Base-by-base conservation (phyloP, 345 rosid genomes). In the Hypericum androsaemum region DNA sequence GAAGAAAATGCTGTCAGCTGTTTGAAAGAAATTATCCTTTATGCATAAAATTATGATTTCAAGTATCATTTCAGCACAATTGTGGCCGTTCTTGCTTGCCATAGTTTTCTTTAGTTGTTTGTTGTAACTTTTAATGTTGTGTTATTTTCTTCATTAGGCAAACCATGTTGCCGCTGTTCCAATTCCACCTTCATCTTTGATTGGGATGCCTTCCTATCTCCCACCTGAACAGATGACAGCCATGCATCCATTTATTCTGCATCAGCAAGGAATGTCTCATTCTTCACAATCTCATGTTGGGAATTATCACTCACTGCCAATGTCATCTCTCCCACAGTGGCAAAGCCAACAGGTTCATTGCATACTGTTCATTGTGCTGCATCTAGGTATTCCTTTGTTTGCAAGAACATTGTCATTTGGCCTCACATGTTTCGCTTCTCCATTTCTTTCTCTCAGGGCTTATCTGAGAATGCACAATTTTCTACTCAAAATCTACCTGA, bases 201-300 rank as follows among this genome's bases (percentile, higher is more conserved):
- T 78, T 55, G 89, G 81, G 76, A 71, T 76, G 74, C 82, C 74
- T 36, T 49, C 81, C 53, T 87, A 80, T 74, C 61, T 75, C 62
- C 87, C 90, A 59, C 83, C 80, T 50, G 95, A 83, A 54, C 94
- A 85, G 71, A 64, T 85, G 72, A 63, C 78, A 53, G 73, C 94
- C 46, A 64, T 92, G 67, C 94, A 81, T 71, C 76, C 99, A 16
- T 81, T 69, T 59, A 57, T 79, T 68, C 79, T 85, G 78, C 88
- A 80, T 64, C 96, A 85, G 53, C 94, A 74, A 49, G 85, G 80
- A 60, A 57, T 73, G 60, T 74, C 88, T 41, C 97, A 78, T 10
- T 65, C 85, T 58, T 74, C 80, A 55, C 85, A 73, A 53, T 59
- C 84, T 60, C 89, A 78, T 57, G 72, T 58, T 67, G 78, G 84